phyloP scores from a whole-genome alignment of 1,284 basidiomycete species.

The Papiliotrema nemorosa region DNA sequence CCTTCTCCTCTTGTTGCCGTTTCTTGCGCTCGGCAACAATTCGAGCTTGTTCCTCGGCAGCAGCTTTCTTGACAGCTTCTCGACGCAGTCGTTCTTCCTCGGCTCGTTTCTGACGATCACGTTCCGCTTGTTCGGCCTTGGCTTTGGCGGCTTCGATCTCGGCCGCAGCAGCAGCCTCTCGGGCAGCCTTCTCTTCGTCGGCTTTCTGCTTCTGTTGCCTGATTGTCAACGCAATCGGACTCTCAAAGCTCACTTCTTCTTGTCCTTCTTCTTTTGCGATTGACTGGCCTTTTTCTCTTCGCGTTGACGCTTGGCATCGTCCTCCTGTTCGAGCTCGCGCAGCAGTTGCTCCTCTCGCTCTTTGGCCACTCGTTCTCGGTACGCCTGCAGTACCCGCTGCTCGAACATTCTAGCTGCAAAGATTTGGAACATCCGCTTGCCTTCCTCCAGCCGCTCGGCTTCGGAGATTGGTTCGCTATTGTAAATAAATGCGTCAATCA shows the following conservation, averaged over 20 bases:
- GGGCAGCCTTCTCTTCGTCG: slow-evolving; percentile 78
- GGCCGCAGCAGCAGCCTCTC: slow-evolving; percentile 74
- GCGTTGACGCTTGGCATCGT: slow-evolving; percentile 69
- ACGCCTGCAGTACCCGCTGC: slow-evolving; percentile 89
- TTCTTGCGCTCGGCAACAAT: slow-evolving; percentile 53
- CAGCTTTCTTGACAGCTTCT: slow-evolving; percentile 68
- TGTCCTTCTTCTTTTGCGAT: slow-evolving; percentile 97
- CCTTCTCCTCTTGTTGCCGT: slow-evolving; percentile 53
- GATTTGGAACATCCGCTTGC: slow-evolving; percentile 98
- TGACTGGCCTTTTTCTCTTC: slow-evolving; percentile 94
- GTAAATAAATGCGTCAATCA: slow-evolving; percentile 15
- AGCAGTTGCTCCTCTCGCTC: slow-evolving; percentile 82
- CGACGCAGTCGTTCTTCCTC: slow-evolving; percentile 69
- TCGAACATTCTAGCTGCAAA: slow-evolving; percentile 99
- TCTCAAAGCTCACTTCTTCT: slow-evolving; percentile 43
- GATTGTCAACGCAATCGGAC: slow-evolving; percentile 1
- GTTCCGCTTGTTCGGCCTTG: slow-evolving; percentile 62
- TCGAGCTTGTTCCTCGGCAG: slow-evolving; percentile 67
- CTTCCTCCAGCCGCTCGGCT: slow-evolving; percentile 93
- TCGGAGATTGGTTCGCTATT: slow-evolving; percentile 51
- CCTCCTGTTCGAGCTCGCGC: slow-evolving; percentile 85
- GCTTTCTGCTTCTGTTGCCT: slow-evolving; percentile 88
- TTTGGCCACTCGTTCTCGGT: slow-evolving; percentile 86
- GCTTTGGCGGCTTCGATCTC: slow-evolving; percentile 70
- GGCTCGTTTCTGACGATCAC: slow-evolving; percentile 63